Conservation (phyloP, 164 flowering plant genomes). For the Nymphaea thermarum region DNA sequence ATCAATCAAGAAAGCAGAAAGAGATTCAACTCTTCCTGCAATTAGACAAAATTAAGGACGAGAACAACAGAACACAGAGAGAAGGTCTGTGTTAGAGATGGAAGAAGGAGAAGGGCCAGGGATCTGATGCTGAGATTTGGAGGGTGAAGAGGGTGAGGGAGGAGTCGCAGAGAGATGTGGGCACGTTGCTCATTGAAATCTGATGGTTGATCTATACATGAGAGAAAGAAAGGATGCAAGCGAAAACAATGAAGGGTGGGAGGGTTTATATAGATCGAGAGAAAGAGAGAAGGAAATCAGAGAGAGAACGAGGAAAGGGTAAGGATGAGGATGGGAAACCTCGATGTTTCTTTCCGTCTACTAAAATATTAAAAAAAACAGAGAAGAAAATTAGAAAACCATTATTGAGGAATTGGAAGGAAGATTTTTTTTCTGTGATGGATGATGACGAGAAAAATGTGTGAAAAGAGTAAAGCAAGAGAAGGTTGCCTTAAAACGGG, state of each 20-base stretch:
- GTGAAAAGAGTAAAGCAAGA: too few species aligned
- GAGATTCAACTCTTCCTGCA: background rate
- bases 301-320: background rate
- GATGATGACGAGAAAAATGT: too few species aligned
- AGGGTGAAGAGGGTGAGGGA: slow-evolving; percentile 45
- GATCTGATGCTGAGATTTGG: slow-evolving; percentile 56
- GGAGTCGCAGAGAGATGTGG: slow-evolving; percentile 39
- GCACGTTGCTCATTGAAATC: slow-evolving; percentile 50
- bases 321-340: background rate
- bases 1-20: background rate
- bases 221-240: background rate
- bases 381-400: too few species aligned
- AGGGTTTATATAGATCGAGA: slow-evolving; percentile 2
- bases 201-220: background rate
- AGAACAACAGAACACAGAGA: too few species aligned
- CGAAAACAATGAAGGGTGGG: background rate
- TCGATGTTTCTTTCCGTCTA: too few species aligned
- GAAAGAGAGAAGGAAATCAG: background rate
- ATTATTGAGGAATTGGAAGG: background rate
- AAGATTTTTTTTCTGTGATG: background rate
- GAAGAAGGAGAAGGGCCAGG: slow-evolving; percentile 55
- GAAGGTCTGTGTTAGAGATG: background rate
- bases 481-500: too few species aligned
- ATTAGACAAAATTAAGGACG: background rate
- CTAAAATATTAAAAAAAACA: too few species aligned